Evolutionary conservation across 805 yeast species (phyloP).

Genomic region (Candida mattraensis): DNA sequence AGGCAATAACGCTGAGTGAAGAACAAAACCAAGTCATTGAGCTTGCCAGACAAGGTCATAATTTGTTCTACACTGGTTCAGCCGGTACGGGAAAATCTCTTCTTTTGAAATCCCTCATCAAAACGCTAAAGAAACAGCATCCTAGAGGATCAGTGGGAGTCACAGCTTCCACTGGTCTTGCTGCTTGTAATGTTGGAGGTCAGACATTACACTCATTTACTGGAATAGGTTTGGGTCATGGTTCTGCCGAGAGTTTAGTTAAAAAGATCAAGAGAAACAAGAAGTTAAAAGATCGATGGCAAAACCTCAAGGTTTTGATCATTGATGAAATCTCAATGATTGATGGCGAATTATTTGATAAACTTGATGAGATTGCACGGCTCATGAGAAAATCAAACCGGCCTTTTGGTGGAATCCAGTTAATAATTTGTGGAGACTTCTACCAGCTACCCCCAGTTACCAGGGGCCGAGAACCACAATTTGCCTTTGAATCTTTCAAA

Average conservation of each 20-base stretch:
- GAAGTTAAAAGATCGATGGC: slow-evolving; percentile 56
- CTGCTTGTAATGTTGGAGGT: slow-evolving; percentile 82
- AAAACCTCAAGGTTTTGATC: slow-evolving; percentile 53
- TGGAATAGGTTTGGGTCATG: slow-evolving; percentile 74
- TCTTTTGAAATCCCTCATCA: slow-evolving; percentile 64
- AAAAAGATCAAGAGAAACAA: slow-evolving; percentile 54
- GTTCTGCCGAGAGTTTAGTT: slow-evolving; percentile 43
- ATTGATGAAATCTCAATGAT: slow-evolving; percentile 84
- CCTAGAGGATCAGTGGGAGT: slow-evolving; percentile 59
- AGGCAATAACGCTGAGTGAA: slow-evolving; percentile 41
- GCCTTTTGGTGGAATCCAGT: slow-evolving; percentile 83
- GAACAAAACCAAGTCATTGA: slow-evolving; percentile 70
- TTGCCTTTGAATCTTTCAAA: slow-evolving; percentile 64
- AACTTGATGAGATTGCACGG: slow-evolving; percentile 60
- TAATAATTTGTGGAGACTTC: slow-evolving; percentile 78
- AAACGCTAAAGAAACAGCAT: slow-evolving; percentile 46
- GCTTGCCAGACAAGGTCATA: slow-evolving; percentile 59
- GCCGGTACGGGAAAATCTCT: slow-evolving; percentile 99
- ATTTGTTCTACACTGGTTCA: slow-evolving; percentile 91
- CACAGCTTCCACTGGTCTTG: slow-evolving; percentile 83
- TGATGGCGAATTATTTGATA: slow-evolving; percentile 65
- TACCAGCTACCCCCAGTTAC: slow-evolving; percentile 78
- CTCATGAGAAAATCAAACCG: slow-evolving; percentile 39
- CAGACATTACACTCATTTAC: slow-evolving; percentile 73
- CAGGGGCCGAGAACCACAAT: slow-evolving; percentile 36